Evolutionary conservation across 139 green algal genomes (phyloP), one percentile per base, ranked within the genome.

Genomic region (Tetradesmus obliquus): DNA sequence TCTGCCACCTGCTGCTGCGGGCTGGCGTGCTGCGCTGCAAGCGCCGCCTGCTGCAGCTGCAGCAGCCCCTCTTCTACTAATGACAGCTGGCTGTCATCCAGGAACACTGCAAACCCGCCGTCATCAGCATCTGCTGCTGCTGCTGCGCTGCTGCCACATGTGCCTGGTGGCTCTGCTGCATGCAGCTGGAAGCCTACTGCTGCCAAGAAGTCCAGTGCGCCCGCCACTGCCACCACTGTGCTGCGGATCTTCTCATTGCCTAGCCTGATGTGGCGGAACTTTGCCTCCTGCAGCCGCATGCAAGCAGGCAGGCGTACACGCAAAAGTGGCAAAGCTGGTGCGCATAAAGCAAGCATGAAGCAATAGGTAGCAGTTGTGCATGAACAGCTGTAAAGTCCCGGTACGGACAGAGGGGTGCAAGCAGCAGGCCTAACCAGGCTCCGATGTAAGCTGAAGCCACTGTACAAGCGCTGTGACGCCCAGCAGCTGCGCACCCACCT

Each of bases 151-250:
- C 53, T 85, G 79, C 1, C 4, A 19, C 17, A 10, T 74, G 57
- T 10, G 79, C 55, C 84, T 55, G n/a, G 3, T 54, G 15, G 12
- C 20, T 80, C 85, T 58, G 85, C 66, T 82, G 17, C 71, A 83
- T 90, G 84, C 15, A 91, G 22, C n/a, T 91, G 54, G 55, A 91
- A 91, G 9, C 88, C 88, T 2, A 54, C 55, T 19, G 88, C 88
- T 69, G 55, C 19, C 17, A 91, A 57, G 17, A 91, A 71, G 2
- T 91, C 76, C 58, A 91, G 20, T 8, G 55, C 88, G 10, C 88
- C 88, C 17, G 88, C 45, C 55, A 87, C 76, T 2, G 57, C 20
- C 17, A 91, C 76, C 20, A 91, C 55, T 8, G 4, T 19, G 22
- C 20, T 32, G 19, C 60, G 54, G 3, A 91, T 79, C 45, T 82